A percentile compares a stretch with the other conserved stretches of the same genome.
Evolutionary conservation across 352 stramenopile species (phyloP).

Genomic region (Phytopythium kandeliae): DNA sequence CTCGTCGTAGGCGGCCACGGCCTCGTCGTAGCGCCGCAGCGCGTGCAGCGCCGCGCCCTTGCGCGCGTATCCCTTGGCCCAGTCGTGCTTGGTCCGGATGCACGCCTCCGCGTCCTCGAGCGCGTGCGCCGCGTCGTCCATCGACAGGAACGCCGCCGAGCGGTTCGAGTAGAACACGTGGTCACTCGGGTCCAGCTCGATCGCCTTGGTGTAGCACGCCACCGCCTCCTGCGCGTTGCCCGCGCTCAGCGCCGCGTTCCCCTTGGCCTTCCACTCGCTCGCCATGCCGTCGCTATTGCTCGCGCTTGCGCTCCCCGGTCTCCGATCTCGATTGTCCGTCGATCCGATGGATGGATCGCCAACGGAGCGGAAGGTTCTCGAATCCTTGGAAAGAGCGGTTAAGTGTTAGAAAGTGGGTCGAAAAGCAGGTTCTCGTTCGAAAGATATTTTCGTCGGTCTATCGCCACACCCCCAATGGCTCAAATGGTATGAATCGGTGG

Average conservation of each 20-base stretch:
- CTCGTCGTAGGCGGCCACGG: conserved; percentile 76
- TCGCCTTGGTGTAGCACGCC: conserved; percentile 95
- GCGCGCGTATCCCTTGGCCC: conserved; percentile 96
- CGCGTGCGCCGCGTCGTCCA: conserved; percentile 89
- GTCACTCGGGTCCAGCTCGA: conserved; percentile 92
- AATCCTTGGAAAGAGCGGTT: too few relatives aligned
- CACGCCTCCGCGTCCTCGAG: conserved; percentile 96
- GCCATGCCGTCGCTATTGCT: conserved; percentile 4
- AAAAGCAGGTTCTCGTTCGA: too few relatives aligned
- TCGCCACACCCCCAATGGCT: too few relatives aligned
- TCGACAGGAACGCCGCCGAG: conserved; percentile 96
- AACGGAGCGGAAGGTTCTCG: too few relatives aligned
- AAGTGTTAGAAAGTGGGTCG: too few relatives aligned
- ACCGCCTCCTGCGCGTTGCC: conserved; percentile 95
- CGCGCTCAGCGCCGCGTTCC: conserved; percentile 93
- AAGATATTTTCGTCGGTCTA: too few relatives aligned
- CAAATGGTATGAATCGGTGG: too few relatives aligned
- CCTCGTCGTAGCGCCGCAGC: conserved; percentile 85
- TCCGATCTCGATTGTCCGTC: too few relatives aligned
- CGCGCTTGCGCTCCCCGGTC: too few relatives aligned
- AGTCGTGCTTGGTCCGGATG: conserved; percentile 93
- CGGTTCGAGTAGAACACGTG: conserved; percentile 99
- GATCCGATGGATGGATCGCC: too few relatives aligned
- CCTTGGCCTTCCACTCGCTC: conserved; percentile 89
- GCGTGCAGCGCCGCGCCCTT: conserved; percentile 97